Evolutionary conservation across 257 asterid genomes (phyloP), one percentile per base, ranked within the genome.

Genomic region (Capsicum chinense): DNA sequence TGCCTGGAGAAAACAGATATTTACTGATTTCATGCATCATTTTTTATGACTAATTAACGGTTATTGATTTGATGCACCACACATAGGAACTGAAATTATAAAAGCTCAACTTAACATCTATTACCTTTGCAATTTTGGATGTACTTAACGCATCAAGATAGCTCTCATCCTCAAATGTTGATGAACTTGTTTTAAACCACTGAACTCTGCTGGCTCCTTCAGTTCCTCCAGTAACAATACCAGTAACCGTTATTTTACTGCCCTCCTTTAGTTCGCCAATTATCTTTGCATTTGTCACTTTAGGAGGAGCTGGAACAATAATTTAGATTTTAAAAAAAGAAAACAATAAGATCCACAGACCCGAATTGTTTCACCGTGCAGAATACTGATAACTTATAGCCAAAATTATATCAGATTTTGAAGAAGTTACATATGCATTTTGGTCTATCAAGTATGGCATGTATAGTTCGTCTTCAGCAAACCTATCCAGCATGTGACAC

Each of bases 131-230:
- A 84, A 94, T 92, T 90, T 97, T 97, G 63, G 98, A 93, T 88
- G 98, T 90, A 68, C 92, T 97, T 84, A 97, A 88, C 62, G 94
- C 93, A 88, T 97, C 99, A 83, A 93, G 88, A 83, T 82, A 91
- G 86, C 92, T 89, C 90, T 97, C 99, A 81, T 89, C 92, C 85
- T 91, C 96, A 62, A 95, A 90, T 63, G 88, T 84, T 83, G 92
- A 83, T 67, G 94, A 92, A 88, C 88, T 87, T 82, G 95, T 90
- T 90, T 95, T 97, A 89, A 97, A 97, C 99, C 99, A 97, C 86
- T 97, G 98, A 87, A 97, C 99, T 89, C 97, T 92, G 90, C 99
- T 97, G 83, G 98, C 95, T 50, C 95, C 97, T 92, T 97, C 99
- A 48, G 97, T 97, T 87, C 99, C 99, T 85, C 98, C 99, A 7